phyloP scores from a whole-genome alignment of 192 early-diverging fungal species.

The Spinellus fusiger region DNA sequence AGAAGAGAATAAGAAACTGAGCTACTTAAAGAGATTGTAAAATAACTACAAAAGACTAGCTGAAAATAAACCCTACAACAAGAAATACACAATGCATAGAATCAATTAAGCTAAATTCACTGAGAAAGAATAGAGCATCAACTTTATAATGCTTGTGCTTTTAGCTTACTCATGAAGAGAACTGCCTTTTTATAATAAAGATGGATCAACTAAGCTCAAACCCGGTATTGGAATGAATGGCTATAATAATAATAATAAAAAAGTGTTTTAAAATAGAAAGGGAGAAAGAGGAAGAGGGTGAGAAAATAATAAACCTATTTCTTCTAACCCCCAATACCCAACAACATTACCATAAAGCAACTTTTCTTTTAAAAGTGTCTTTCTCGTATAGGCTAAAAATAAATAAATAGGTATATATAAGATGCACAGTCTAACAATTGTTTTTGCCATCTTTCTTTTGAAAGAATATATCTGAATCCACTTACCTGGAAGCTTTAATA shows the following conservation, averaged over 20 bases:
- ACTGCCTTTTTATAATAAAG: conserved; percentile 3
- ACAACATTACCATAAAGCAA: conserved; percentile 47
- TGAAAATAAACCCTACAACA: too few species aligned
- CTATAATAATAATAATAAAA: conserved; percentile 12
- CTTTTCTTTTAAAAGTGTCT: conserved; percentile 50
- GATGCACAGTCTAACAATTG: background rate
- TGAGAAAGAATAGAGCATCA: too few species aligned
- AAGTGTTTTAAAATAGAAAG: background rate
- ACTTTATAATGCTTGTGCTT: too few species aligned
- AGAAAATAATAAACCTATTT: background rate
- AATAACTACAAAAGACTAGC: too few species aligned
- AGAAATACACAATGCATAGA: too few species aligned
- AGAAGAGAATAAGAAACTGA: too few species aligned
- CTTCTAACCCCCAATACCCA: background rate
- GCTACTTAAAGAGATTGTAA: too few species aligned
- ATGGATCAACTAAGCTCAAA: conserved; percentile 62
- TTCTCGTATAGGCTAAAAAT: conserved; percentile 36
- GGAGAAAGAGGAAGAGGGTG: background rate
- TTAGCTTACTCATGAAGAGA: too few species aligned
- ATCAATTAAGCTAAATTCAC: too few species aligned
- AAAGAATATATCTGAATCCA: too few species aligned
- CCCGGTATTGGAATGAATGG: conserved; percentile 63
- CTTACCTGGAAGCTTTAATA: conserved; percentile 60
- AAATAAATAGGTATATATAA: conserved; percentile 23
- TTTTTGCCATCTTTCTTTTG: too few species aligned